Evolutionary conservation across 2,329 filamentous ascomycete genomes (phyloP), one percentile per base, ranked within the genome.

Genomic region (Bimuria novae-zelandiae): DNA sequence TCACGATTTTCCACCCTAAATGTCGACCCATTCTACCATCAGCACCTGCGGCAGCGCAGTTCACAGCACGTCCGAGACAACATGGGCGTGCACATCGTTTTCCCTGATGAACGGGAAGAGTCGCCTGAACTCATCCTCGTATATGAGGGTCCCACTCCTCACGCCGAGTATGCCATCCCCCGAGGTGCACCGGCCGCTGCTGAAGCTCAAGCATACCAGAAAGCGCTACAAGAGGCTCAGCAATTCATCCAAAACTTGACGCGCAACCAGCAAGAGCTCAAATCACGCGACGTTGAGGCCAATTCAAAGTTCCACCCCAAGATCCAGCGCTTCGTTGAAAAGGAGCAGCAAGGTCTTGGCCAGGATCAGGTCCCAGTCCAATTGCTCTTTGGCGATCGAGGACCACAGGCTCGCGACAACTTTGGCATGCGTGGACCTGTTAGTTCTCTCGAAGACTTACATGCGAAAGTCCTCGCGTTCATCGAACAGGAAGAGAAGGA

Each of bases 401-500:
- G 71, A 39, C 68, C 69, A 12, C 69, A 75, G 44, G 83, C 82
- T 62, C 74, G 80, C 42, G 78, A 75, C 51, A 74, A 80, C 54
- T 81, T 93, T 54, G 88, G 84, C 39, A 82, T 97, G 55, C 88
- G 90, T 55, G 93, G 93, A 19, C 92, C 92, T 19, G 78, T 83
- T 41, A 84, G 85, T 16, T 83, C 84, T 19, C 90, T 96, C 3
- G 84, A 89, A 46, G 83, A 85, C 2, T 82, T 97, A 33, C 81
- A 84, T 25, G 76, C 82, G 30, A 94, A 92, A 78, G 85, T 96
- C 49, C 76, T 84, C 53, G 84, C 84, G 6, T 97, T 96, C 68
- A 80, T 97, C 19, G 87, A 89, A 69, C 89, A 95, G 70, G 92
- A 96, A 75, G 89, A 92, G 77, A 84, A 90, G 72, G 92, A 97